A percentile compares a stretch with the other conserved stretches of the same genome.
phyloP scores from a whole-genome alignment of 169 alveolate genomes.

The Cryptosporidium tyzzeri region DNA sequence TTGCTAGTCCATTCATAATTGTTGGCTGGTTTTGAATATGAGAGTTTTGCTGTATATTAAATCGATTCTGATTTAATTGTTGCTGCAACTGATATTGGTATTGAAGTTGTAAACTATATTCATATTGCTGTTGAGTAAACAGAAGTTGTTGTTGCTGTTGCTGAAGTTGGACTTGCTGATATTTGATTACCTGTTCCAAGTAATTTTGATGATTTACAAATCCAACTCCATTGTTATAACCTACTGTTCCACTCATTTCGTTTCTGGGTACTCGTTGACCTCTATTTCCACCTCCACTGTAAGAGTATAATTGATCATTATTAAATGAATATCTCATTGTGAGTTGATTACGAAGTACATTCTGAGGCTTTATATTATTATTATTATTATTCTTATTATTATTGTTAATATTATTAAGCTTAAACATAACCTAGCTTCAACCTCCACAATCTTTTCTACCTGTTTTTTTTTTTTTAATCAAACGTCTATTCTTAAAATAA shows the following conservation, averaged over 20 bases:
- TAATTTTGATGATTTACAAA: constrained; percentile 3
- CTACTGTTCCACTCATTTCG: neutral
- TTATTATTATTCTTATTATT: neutral
- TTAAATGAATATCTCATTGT: neutral
- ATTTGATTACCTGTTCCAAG: constrained; percentile 14
- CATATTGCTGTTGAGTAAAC: constrained; percentile 22
- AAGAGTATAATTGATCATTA: neutral
- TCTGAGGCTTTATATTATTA: neutral
- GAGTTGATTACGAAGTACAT: neutral
- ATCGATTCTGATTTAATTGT: neutral
- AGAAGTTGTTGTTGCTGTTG: constrained; percentile 22
- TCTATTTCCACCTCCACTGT: neutral
- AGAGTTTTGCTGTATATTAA: neutral
- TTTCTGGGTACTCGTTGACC: neutral
- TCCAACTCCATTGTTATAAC: neutral
- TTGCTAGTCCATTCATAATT: neutral
- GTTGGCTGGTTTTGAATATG: neutral
- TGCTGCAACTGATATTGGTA: constrained; percentile 42
- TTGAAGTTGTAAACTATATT: constrained; percentile 41
- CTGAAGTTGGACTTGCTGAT: constrained; percentile 15
- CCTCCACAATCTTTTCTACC: neutral
- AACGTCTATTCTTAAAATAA: neutral
- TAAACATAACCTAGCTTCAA: constrained; percentile 8
- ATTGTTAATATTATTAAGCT: constrained; percentile 18
- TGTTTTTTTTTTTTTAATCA: neutral